Percentiles rank a stretch among this genome's conserved stretches.
Evolutionary conservation across 495 filamentous ascomycete genomes (phyloP).

Genomic region (Lindgomyces ingoldianus): DNA sequence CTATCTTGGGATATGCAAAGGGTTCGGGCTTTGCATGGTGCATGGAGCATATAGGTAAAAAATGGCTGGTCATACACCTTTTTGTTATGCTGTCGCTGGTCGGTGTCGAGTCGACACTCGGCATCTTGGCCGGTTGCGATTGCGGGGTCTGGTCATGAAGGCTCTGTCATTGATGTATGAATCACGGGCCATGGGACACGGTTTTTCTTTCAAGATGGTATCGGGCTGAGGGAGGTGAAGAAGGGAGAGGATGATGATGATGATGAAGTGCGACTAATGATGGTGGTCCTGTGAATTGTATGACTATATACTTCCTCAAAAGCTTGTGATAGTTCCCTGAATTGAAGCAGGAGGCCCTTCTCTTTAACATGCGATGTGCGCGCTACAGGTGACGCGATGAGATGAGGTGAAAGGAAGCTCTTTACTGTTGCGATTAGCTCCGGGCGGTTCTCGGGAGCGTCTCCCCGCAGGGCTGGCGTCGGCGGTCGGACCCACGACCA

Average conservation of each 20-base stretch:
- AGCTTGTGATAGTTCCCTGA: slow-evolving; percentile 23
- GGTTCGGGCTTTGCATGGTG: slow-evolving; percentile 27
- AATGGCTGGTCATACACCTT: slow-evolving; percentile 26
- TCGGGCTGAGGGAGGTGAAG: background rate
- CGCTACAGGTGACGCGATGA: background rate
- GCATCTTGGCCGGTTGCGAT: background rate
- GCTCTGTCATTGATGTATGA: slow-evolving; percentile 21
- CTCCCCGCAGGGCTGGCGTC: slow-evolving; percentile 9
- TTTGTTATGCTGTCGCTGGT: slow-evolving; percentile 18
- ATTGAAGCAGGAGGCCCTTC: slow-evolving; percentile 26
- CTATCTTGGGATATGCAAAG: slow-evolving; percentile 25
- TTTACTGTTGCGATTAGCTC: slow-evolving; percentile 6
- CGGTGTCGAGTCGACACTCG: background rate
- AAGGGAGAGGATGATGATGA: slow-evolving; percentile 19
- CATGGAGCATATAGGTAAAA: slow-evolving; percentile 35
- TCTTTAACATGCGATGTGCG: background rate
- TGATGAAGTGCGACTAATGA: slow-evolving; percentile 29
- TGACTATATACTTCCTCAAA: slow-evolving; percentile 35
- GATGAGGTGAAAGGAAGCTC: slow-evolving; percentile 25
- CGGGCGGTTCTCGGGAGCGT: slow-evolving; percentile 1
- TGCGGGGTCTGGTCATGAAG: background rate
- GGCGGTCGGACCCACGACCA: background rate
- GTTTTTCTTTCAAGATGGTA: slow-evolving; percentile 3
- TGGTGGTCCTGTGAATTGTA: slow-evolving; percentile 33
- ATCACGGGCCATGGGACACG: slow-evolving; percentile 24